Evolutionary conservation across 306 rosid species (phyloP).

Genomic region (Boehmeria nivea): DNA sequence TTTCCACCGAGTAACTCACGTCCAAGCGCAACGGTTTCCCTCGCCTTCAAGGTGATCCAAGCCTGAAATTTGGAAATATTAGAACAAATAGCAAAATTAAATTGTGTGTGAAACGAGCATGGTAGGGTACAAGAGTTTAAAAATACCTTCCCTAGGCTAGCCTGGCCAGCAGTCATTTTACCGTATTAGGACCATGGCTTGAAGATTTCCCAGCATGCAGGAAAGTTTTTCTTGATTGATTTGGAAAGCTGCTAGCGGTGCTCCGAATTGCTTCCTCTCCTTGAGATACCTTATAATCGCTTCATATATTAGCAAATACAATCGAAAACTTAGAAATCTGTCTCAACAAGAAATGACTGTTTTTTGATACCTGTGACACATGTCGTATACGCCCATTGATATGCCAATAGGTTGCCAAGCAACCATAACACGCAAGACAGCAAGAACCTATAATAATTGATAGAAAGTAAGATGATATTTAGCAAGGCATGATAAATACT

Average conservation of each 20-base stretch:
- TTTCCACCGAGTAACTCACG: constrained; percentile 96
- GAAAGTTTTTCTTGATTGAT: constrained; percentile 82
- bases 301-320: constrained; percentile 22
- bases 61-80: too few relatives aligned
- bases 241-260: constrained; percentile 90
- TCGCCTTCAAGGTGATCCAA: constrained; percentile 78
- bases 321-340: constrained; percentile 9
- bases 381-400: constrained; percentile 89
- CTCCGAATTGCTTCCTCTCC: constrained; percentile 98
- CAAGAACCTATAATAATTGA: constrained; percentile 90
- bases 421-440: constrained; percentile 86
- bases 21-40: constrained; percentile 92
- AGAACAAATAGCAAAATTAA: too few relatives aligned
- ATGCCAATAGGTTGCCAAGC: constrained; percentile 98
- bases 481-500: too few relatives aligned
- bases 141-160: constrained; percentile 80
- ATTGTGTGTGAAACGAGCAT: too few relatives aligned
- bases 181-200: constrained; percentile 84
- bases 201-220: constrained; percentile 80
- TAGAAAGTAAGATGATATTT: too few relatives aligned
- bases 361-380: constrained; percentile 72
- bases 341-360: background rate
- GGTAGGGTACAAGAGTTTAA: too few relatives aligned
- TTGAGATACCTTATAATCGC: constrained; percentile 58
- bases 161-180: constrained; percentile 85